phyloP scores from a whole-genome alignment of 2,329 filamentous ascomycete species.

The Chaetomiaceae sp. region DNA sequence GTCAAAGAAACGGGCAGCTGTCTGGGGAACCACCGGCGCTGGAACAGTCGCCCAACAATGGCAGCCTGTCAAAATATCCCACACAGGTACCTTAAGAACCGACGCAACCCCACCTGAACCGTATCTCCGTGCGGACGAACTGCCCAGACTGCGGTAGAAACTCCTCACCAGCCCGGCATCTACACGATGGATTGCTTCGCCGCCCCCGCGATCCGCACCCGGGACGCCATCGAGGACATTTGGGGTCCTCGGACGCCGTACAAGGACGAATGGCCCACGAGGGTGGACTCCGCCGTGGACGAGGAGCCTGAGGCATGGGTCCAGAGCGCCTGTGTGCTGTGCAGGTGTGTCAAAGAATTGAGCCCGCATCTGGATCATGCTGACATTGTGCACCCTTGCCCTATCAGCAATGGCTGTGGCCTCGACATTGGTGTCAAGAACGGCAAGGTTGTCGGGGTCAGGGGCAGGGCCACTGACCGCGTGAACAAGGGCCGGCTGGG shows the following conservation, averaged over 20 bases:
- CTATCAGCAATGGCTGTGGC: slow-evolving; percentile 33
- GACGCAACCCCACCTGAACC: too few relatives aligned
- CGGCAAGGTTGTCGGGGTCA: slow-evolving; percentile 32
- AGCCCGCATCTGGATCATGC: too few relatives aligned
- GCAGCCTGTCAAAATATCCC: too few relatives aligned
- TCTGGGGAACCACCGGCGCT: too few relatives aligned
- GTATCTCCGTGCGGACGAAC: too few relatives aligned
- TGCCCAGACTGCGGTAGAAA: too few relatives aligned
- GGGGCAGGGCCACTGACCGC: slow-evolving; percentile 28
- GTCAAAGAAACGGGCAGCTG: too few relatives aligned
- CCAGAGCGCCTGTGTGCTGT: slow-evolving; percentile 34
- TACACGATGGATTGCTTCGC: neutral
- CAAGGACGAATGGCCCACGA: slow-evolving; percentile 30
- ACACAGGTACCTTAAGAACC: too few relatives aligned
- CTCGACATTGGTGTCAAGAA: slow-evolving; percentile 32
- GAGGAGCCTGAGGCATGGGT: slow-evolving; percentile 34
- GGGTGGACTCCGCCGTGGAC: slow-evolving; percentile 27
- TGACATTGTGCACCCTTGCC: too few relatives aligned
- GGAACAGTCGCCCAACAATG: too few relatives aligned
- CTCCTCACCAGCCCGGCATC: too few relatives aligned
- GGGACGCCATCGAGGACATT: slow-evolving; percentile 2
- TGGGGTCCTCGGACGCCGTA: slow-evolving; percentile 26
- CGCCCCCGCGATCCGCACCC: neutral
- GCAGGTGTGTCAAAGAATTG: slow-evolving; percentile 27
- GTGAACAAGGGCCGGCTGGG: slow-evolving; percentile 33